These are phyloP conservation scores for Cercis canadensis DNA, from an alignment of 306 rosid species.

Conservation along the genomic window DNA sequence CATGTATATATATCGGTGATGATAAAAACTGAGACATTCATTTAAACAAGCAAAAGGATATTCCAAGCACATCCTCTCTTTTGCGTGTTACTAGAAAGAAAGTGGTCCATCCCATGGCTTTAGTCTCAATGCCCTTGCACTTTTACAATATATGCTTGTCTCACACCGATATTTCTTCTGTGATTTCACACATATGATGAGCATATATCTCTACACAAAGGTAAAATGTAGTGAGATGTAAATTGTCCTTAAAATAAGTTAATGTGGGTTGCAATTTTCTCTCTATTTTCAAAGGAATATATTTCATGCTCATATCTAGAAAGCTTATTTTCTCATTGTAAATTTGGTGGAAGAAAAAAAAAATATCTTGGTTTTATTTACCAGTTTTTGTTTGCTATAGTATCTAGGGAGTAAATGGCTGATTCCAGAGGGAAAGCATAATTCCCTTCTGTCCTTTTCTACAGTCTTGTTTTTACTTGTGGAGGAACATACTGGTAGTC, in stretches of 20 bases:
- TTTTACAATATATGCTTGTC: not conserved
- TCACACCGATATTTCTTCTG: no score
- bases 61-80: slow-evolving; percentile 40
- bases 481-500: not conserved
- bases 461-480: not conserved
- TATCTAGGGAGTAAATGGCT: not conserved
- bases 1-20: slow-evolving; percentile 35
- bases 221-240: no score
- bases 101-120: slow-evolving; percentile 32
- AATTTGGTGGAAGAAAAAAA: no score
- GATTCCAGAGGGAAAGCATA: not conserved
- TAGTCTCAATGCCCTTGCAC: slow-evolving; percentile 6
- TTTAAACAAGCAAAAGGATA: slow-evolving; percentile 7
- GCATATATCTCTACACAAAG: no score
- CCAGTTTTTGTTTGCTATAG: not conserved
- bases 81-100: slow-evolving; percentile 15
- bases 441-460: not conserved
- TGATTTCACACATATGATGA: no score
- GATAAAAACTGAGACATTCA: not conserved
- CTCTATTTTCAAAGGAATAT: no score
- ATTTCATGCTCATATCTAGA: no score
- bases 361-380: no score
- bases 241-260: no score
- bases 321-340: no score
- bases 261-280: no score